Evolutionary conservation across 768 basidiomycete genomes (phyloP).

Genomic region (Lactifluus subvellereus): DNA sequence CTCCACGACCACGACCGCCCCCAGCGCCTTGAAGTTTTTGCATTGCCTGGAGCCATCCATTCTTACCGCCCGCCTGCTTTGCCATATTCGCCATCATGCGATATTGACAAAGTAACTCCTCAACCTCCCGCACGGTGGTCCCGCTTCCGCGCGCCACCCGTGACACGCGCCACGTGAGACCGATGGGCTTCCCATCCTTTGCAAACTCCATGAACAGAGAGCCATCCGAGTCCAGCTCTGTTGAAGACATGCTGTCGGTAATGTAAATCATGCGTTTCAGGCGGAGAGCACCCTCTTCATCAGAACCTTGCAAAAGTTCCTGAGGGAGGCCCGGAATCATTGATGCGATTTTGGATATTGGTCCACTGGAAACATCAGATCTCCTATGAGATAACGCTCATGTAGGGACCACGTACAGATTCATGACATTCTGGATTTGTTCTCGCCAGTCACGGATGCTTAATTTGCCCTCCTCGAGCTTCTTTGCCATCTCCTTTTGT

Average conservation of each 20-base stretch:
- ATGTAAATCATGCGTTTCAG: conserved; percentile 99
- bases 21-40: conserved; percentile 90
- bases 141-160: conserved; percentile 92
- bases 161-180: conserved; percentile 85
- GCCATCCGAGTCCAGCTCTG: conserved; percentile 94
- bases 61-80: conserved; percentile 95
- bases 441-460: conserved; percentile 97
- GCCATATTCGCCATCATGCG: conserved; percentile 99
- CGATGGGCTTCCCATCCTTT: conserved; percentile 77
- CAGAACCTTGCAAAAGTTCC: conserved; percentile 84
- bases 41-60: conserved; percentile 86
- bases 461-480: conserved; percentile 93
- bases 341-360: conserved; percentile 94
- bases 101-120: conserved; percentile 93
- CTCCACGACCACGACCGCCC: conserved; percentile 81
- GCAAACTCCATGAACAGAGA: conserved; percentile 79
- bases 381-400: conserved; percentile 16
- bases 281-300: conserved; percentile 84
- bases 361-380: conserved; percentile 61
- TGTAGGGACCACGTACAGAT: conserved; percentile 59
- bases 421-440: conserved; percentile 96
- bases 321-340: conserved; percentile 98
- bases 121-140: conserved; percentile 94
- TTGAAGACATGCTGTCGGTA: conserved; percentile 93
- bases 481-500: conserved; percentile 97